Percentiles rank a stretch among this genome's conserved stretches.
Conservation (phyloP, 495 filamentous ascomycete species). For the Xylaria palmicola region DNA sequence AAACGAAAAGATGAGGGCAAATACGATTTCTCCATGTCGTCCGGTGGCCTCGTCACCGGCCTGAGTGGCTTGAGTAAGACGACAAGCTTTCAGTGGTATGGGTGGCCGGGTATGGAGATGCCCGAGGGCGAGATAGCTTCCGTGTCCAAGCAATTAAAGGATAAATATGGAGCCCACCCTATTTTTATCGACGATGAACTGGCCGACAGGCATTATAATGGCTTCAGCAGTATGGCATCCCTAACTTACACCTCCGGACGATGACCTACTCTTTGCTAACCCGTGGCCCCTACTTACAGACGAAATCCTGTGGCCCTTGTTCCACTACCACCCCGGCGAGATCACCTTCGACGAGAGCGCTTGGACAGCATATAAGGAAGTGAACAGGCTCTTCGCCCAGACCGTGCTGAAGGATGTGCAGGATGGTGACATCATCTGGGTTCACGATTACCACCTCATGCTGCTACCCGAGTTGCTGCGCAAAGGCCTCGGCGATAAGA, state of each 20-base stretch:
- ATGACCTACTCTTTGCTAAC: neutral
- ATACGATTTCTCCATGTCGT: conserved; percentile 92
- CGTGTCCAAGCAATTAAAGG: conserved; percentile 66
- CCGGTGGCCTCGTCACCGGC: conserved; percentile 88
- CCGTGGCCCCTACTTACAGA: conserved; percentile 51
- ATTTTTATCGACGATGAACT: conserved; percentile 78
- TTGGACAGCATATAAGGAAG: conserved; percentile 83
- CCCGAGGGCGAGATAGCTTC: conserved; percentile 66
- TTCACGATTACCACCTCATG: conserved; percentile 97
- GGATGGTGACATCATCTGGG: conserved; percentile 85
- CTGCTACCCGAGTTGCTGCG: conserved; percentile 83
- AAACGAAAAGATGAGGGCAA: conserved; percentile 77
- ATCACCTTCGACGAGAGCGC: conserved; percentile 84
- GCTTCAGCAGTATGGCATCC: conserved; percentile 67
- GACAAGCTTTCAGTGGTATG: conserved; percentile 95
- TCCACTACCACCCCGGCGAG: conserved; percentile 95
- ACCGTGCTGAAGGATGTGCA: conserved; percentile 68
- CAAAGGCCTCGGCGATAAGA: conserved; percentile 67
- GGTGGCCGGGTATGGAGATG: conserved; percentile 90
- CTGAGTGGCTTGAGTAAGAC: conserved; percentile 85
- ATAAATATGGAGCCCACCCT: conserved; percentile 71
- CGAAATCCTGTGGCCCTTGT: conserved; percentile 91
- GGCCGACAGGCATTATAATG: conserved; percentile 81
- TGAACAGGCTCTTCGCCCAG: conserved; percentile 84
- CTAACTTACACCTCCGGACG: neutral